Conservation (phyloP, 306 rosid species). For the Hylodesmum podocarpum region DNA sequence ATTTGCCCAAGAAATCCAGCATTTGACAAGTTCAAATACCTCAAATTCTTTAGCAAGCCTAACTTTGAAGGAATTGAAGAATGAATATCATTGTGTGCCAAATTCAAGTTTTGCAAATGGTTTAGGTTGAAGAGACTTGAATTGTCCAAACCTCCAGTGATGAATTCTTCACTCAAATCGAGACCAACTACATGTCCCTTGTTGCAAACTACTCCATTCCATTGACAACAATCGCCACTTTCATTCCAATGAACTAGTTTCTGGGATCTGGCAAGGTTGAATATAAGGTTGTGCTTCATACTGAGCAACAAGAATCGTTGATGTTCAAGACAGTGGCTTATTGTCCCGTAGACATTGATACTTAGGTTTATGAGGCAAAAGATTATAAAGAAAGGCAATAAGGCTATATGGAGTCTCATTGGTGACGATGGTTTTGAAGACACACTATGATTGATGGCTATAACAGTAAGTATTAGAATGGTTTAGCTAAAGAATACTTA, state of each 20-base stretch:
- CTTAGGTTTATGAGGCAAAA: background rate
- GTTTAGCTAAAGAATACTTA: background rate
- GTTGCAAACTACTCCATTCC: background rate
- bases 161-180: background rate
- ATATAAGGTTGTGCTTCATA: constrained; percentile 20
- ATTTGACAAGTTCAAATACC: constrained; percentile 22
- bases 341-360: background rate
- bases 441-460: background rate
- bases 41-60: constrained; percentile 13
- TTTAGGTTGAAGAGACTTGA: background rate
- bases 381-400: constrained; percentile 5
- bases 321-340: background rate
- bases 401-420: constrained; percentile 1
- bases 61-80: constrained; percentile 21
- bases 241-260: constrained; percentile 33
- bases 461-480: background rate
- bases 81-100: constrained; percentile 10
- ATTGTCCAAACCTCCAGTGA: background rate
- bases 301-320: constrained; percentile 2
- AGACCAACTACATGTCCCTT: background rate
- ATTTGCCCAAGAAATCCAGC: constrained; percentile 32
- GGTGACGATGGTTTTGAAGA: background rate
- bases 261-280: background rate
- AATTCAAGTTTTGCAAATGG: constrained; percentile 24
- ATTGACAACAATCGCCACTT: background rate